Base-by-base conservation (phyloP, 306 rosid species). In the Cicer pinnatifidum region DNA sequence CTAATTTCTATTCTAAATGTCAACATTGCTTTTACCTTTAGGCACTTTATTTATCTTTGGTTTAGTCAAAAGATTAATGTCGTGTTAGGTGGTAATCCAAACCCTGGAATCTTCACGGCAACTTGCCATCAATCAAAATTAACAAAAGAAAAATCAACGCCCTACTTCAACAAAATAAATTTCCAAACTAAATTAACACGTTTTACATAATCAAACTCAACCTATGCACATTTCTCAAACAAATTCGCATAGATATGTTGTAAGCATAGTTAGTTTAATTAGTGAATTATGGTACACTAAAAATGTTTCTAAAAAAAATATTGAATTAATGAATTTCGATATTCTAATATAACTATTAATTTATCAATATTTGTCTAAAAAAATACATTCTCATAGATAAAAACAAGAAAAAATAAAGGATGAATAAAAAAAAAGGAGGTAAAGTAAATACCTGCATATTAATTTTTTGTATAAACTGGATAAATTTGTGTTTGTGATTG, bases 11-110 rank as follows among this genome's bases (percentile, higher is more conserved):
- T 2, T 59, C 17, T 46, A 71, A 77, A 77, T 80, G 84, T 86
- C 89, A 80, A 78, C 85, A 66, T 74, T 11, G 52, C 80, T 63
- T 50, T 85, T 28, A 58, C 48, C 68, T 74, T 82, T 73, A 75
- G 12, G 17, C 68, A 64, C 75, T 71, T 77, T 82, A 45, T 71
- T 77, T 82, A 45, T 37, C 72, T 62, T 78, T 79, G 47, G 38
- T 23, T 75, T 82, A 84, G 85, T 79, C 80, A 85, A 80, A 59
- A 47, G 58, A 69, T 40, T 81, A 71, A 45, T 77, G 44, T 48
- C 40, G 63, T 50, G 84, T 81, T 84, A 76, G 89, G 87, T 80
- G 57, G 67, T 59, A 54, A 77, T 59, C 57, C 41, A 65, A 72
- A 82, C 57, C 41, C 66, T 1, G 50, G 68, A 77, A 75, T 80